A percentile compares a stretch with the other conserved stretches of the same genome.
Evolutionary conservation across 106 monocot species (phyloP).

Genomic region (Posidonia australis): DNA sequence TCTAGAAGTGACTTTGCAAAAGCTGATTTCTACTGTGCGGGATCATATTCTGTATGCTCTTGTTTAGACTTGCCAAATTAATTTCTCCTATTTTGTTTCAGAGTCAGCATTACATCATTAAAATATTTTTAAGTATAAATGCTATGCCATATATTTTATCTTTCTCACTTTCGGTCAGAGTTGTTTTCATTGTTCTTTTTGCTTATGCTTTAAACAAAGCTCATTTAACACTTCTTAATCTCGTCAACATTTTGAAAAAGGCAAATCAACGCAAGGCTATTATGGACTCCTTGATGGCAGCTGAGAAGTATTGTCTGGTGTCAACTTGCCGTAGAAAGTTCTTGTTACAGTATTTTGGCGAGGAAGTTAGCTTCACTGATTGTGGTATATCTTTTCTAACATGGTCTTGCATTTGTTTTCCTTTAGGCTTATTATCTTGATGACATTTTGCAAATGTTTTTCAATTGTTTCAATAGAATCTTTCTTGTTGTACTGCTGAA

Average conservation of each 20-base stretch:
- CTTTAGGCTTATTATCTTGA: too few species aligned
- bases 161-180: background rate
- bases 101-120: background rate
- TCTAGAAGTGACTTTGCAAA: slow-evolving; percentile 85
- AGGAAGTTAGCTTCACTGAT: slow-evolving; percentile 21
- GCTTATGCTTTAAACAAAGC: background rate
- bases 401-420: too few species aligned
- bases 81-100: background rate
- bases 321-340: slow-evolving; percentile 79
- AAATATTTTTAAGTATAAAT: too few species aligned
- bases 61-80: background rate
- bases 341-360: slow-evolving; percentile 86
- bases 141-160: background rate
- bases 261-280: slow-evolving; percentile 74
- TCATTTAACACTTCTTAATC: too few species aligned
- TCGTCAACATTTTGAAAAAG: slow-evolving; percentile 11
- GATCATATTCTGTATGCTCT: slow-evolving; percentile 51
- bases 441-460: too few species aligned
- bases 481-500: too few species aligned
- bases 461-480: too few species aligned
- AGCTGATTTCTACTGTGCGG: slow-evolving; percentile 87
- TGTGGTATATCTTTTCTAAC: slow-evolving; percentile 42
- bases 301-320: slow-evolving; percentile 79
- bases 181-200: background rate
- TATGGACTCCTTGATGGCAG: slow-evolving; percentile 66